phyloP scores from a whole-genome alignment of 148 eudicot genomes.

The Silene uniflora region DNA sequence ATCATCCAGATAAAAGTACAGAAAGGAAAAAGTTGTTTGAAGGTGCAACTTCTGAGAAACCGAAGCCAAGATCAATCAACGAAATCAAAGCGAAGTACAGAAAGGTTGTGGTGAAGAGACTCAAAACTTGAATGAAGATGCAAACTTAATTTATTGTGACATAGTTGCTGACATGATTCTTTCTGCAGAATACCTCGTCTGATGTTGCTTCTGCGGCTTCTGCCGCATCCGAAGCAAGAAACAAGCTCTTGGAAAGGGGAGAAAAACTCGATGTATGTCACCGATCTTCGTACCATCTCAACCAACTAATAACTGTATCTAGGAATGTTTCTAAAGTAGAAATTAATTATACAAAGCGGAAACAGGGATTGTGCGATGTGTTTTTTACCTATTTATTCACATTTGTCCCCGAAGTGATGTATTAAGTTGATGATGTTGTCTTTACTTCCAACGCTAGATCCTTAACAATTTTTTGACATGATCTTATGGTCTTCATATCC shows the following conservation, averaged over 20 bases:
- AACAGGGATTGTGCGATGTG: not conserved
- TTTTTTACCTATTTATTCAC: not conserved
- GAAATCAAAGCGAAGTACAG: conserved; percentile 94
- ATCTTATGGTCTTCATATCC: too few relatives aligned
- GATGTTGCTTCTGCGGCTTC: conserved; percentile 58
- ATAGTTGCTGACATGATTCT: conserved; percentile 24
- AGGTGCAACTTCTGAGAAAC: conserved; percentile 62
- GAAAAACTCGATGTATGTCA: conserved; percentile 83
- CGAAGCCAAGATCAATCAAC: conserved; percentile 68
- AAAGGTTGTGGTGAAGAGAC: conserved; percentile 43
- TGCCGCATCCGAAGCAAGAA: conserved; percentile 77
- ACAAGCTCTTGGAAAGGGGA: conserved; percentile 82
- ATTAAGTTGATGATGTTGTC: too few relatives aligned
- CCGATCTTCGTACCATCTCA: not conserved
- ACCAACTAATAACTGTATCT: not conserved
- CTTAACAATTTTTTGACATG: too few relatives aligned
- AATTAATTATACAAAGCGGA: not conserved
- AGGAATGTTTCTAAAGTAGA: not conserved
- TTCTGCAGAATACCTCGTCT: conserved; percentile 58
- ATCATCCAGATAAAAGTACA: conserved; percentile 49
- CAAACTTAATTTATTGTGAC: not conserved
- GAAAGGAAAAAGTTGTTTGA: conserved; percentile 74
- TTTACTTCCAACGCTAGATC: too few relatives aligned
- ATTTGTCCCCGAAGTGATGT: too few relatives aligned
- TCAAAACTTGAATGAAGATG: conserved; percentile 23